Conservation (phyloP, 768 basidiomycete species). For the Suillus subaureus region DNA sequence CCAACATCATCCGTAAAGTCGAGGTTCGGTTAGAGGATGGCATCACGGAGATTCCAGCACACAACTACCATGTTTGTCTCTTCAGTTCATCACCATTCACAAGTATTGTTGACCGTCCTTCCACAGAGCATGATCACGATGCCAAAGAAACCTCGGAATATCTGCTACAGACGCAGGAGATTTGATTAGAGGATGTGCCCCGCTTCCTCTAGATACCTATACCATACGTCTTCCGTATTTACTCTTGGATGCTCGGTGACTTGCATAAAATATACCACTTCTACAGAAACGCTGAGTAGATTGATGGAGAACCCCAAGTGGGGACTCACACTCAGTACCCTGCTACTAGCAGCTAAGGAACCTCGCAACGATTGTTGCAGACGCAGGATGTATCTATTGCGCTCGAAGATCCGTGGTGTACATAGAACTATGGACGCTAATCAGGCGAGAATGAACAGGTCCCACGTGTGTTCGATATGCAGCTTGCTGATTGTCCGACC, state of each 20-base stretch:
- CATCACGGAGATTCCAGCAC: constrained; percentile 59
- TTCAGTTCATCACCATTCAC: background rate
- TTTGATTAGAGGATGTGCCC: constrained; percentile 40
- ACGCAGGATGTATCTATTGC: no score
- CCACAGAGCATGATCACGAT: constrained; percentile 90
- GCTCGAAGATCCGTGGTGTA: no score
- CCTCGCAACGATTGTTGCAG: no score
- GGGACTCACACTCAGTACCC: no score
- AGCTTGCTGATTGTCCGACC: no score
- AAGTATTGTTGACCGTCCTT: constrained; percentile 7
- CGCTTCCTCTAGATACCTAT: constrained; percentile 3
- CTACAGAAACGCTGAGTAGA: background rate
- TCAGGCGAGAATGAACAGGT: no score
- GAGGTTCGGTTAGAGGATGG: constrained; percentile 68
- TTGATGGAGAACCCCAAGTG: no score
- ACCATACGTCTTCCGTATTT: constrained; percentile 9
- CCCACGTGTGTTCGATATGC: no score
- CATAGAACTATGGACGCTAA: no score
- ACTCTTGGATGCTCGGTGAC: constrained; percentile 7
- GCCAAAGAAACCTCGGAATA: constrained; percentile 68
- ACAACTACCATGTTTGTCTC: constrained; percentile 85
- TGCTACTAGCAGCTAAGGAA: no score
- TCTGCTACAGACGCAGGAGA: constrained; percentile 68
- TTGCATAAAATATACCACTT: constrained; percentile 8
- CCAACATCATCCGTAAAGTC: constrained; percentile 74